phyloP scores from a whole-genome alignment of 2,329 filamentous ascomycete genomes.

The Fonsecaea monophora region DNA sequence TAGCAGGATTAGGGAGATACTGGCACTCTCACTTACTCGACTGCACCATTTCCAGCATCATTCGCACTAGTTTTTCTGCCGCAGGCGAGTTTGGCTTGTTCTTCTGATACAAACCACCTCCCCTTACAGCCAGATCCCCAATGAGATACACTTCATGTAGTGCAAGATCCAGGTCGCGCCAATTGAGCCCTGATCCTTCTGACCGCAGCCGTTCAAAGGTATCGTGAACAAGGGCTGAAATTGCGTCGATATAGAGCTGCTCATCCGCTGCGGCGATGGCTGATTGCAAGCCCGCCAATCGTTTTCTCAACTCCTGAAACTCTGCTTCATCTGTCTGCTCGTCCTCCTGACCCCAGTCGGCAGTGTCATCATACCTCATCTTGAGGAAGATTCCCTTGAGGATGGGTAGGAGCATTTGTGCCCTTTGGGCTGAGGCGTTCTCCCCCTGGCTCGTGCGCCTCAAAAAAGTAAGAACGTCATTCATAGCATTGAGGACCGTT shows the following conservation, averaged over 20 bases:
- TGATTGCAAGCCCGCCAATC: slow-evolving; percentile 89
- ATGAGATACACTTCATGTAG: slow-evolving; percentile 95
- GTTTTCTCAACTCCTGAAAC: slow-evolving; percentile 91
- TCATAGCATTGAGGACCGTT: slow-evolving; percentile 90
- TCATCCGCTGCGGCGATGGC: slow-evolving; percentile 90
- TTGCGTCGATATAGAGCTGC: slow-evolving; percentile 81
- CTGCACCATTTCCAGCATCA: slow-evolving; percentile 96
- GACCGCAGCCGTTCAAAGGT: slow-evolving; percentile 83
- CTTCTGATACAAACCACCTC: slow-evolving; percentile 86
- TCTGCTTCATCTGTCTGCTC: slow-evolving; percentile 97
- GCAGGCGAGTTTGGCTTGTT: slow-evolving; percentile 79
- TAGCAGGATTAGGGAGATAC: slow-evolving; percentile 26
- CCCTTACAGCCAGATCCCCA: slow-evolving; percentile 89
- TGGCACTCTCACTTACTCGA: slow-evolving; percentile 59
- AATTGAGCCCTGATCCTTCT: slow-evolving; percentile 78
- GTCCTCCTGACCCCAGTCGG: slow-evolving; percentile 90
- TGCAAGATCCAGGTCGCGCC: slow-evolving; percentile 93
- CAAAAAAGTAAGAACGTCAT: slow-evolving; percentile 88
- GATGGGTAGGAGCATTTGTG: slow-evolving; percentile 83
- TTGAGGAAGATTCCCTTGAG: slow-evolving; percentile 91
- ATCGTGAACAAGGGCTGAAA: slow-evolving; percentile 85
- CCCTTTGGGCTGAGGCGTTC: slow-evolving; percentile 74
- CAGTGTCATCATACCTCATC: slow-evolving; percentile 97
- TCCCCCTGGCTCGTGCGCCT: slow-evolving; percentile 73
- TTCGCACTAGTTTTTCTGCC: slow-evolving; percentile 79